These are phyloP conservation scores for Pseudonitzschia multistriata DNA, from an alignment of 108 stramenopile genomes.

Conservation along the genomic window DNA sequence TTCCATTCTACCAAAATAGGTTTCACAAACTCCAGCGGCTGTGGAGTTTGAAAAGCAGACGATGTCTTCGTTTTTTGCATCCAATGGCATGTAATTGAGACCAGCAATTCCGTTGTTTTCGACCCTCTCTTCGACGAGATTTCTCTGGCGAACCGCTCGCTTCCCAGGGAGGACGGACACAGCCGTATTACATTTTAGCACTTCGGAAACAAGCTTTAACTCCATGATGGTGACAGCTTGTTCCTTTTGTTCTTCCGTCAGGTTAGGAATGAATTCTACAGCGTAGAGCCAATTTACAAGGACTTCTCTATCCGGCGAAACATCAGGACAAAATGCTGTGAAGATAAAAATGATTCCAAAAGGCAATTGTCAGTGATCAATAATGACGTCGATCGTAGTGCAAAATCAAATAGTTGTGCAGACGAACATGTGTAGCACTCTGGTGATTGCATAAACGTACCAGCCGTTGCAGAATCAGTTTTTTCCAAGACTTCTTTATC, in stretches of 20 bases:
- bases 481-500: too few relatives aligned
- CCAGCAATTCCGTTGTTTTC: constrained; percentile 25
- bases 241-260: neutral
- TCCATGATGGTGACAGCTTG: constrained; percentile 7
- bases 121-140: constrained; percentile 11
- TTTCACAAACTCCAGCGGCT: constrained; percentile 12
- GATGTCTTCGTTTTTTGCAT: constrained; percentile 8
- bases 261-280: constrained; percentile 11
- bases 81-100: constrained; percentile 28
- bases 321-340: constrained; percentile 28
- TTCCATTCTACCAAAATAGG: constrained; percentile 21
- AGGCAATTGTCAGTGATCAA: neutral
- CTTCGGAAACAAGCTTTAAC: constrained; percentile 9
- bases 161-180: neutral
- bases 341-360: neutral
- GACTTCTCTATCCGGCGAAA: constrained; percentile 9
- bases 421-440: neutral
- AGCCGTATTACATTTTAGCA: neutral
- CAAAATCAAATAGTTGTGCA: neutral
- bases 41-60: constrained; percentile 3
- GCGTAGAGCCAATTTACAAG: constrained; percentile 28
- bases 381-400: neutral
- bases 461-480: neutral
- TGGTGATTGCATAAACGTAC: constrained; percentile 3
- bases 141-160: neutral